Base-by-base conservation (phyloP, 805 yeast species). In the Pichia deserticola region DNA sequence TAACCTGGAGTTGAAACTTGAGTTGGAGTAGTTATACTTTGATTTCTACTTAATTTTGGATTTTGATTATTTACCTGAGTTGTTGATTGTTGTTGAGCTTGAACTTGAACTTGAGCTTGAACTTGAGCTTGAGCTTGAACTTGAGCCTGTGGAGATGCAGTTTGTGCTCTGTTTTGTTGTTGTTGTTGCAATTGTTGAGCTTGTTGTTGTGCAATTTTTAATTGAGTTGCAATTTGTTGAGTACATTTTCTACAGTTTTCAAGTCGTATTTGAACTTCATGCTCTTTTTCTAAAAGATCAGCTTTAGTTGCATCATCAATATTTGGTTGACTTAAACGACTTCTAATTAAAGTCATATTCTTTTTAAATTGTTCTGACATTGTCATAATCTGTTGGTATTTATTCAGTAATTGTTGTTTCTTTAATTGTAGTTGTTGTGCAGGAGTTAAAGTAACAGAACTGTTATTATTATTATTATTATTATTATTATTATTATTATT, bases 321-420 rank as follows among this genome's bases (percentile, higher is more conserved):
- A 32, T 66, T 68, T 10, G 73, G 71, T 37, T 73, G 70, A 20
- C 65, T 67, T 52, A 76, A 77, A 37, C 74, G 71, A 7, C 72
- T 71, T 48, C 76, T 78, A 42, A 81, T 69, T n/a, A 72, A 68
- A 13, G 73, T 73, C 53, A 81, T 65, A 49, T 74, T 77, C 38
- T 73, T 68, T 49, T 74, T 76, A 51, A 77, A 74, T 50, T 75
- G 79, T 40, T 69, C 74, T 10, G 81, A 67, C 40, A 76, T 64
- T 10, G 70, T 68, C 53, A 75, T 70, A 20, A 81, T 70, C 45
- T 70, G 69, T 54, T 73, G 74, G 50, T 73, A 62, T 51, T 62
- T 74, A 60, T 59, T 53, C 46, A 65, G 43, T 50, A 61, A 63
- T 50, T 63, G 64, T 55, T 64, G 67, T 37, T 52, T 57, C 40